phyloP scores from a whole-genome alignment of 208 protist genomes.

The Novymonas esmeraldas region DNA sequence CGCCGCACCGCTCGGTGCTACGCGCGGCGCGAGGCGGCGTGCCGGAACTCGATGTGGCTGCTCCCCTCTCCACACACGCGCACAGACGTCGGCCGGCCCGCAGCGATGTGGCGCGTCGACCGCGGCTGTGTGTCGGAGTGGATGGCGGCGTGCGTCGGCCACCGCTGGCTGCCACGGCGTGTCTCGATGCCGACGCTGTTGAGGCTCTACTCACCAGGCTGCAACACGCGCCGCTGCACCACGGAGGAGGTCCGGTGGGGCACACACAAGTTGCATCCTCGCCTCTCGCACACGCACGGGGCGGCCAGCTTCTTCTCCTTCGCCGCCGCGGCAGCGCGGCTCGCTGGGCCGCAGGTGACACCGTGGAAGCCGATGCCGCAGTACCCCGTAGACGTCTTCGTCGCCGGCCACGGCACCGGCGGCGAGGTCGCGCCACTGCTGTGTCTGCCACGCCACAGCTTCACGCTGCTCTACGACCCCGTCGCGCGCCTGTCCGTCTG shows the following conservation, averaged over 20 bases:
- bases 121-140: neutral
- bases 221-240: neutral
- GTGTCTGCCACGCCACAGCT: slow-evolving; percentile 42
- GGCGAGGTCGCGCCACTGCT: slow-evolving; percentile 12
- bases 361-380: slow-evolving; percentile 10
- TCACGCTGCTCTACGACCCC: slow-evolving; percentile 54
- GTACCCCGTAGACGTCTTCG: slow-evolving; percentile 18
- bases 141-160: slow-evolving; percentile 15
- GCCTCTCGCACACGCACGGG: neutral
- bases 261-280: slow-evolving; percentile 9
- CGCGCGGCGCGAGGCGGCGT: slow-evolving; percentile 13
- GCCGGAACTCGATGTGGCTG: slow-evolving; percentile 33
- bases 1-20: neutral
- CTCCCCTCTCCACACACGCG: slow-evolving; percentile 36
- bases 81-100: neutral
- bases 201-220: neutral
- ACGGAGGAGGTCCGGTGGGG: slow-evolving; percentile 7
- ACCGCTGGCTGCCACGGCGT: slow-evolving; percentile 3
- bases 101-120: neutral
- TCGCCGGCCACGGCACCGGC: neutral
- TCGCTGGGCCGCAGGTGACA: neutral
- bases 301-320: neutral
- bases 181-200: slow-evolving; percentile 21
- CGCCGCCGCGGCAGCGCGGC: neutral
- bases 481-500: slow-evolving; percentile 40